Base-by-base conservation (phyloP, 169 alveolate species). In the Babesia sp. region DNA sequence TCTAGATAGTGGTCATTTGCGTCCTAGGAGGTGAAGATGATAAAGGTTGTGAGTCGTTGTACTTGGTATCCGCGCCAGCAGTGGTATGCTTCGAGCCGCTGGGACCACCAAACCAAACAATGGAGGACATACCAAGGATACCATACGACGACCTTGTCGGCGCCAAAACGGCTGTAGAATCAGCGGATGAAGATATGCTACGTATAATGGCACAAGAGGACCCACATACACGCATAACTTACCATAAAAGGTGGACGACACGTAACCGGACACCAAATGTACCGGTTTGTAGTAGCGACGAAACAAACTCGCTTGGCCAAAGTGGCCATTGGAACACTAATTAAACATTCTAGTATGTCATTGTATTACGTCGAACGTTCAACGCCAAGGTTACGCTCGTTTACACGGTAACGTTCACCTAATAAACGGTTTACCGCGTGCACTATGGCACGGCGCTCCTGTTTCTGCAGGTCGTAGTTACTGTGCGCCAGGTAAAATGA, bases 341-440 rank as follows among this genome's bases (percentile, higher is more conserved):
- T 7, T 61, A 44, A 39, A 6, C 55, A 14, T 18, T 28, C 68
- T 33, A 22, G 22, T 24, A 9, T 31, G n/a, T 51, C 12, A 24
- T n/a, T 14, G 28, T 6, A 14, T 33, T 7, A 57, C 50, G 29
- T 0, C 31, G 50, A 14, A 20, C 74, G 74, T 57, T 69, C 70
- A 31, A 69, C 54, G 45, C 59, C 11, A 18, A 79, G 70, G 69
- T 37, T 42, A 39, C 42, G 64, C 56, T 71, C 61, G 69, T 79
- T 71, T 22, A 79, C 56, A 22, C 42, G 71, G 53, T 57, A 79
- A n/a, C 64, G 48, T 44, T 79, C 72, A 28, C 87, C 87, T 42
- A 79, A 36, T 20, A 79, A 83, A 37, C 74, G 72, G 63, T 79
- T 79, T 16, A 74, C 70, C n/a, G 87, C 87, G 37, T 79, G 42